Evolutionary conservation across 768 basidiomycete species (phyloP).

Genomic region (Fomitopsis serialis): DNA sequence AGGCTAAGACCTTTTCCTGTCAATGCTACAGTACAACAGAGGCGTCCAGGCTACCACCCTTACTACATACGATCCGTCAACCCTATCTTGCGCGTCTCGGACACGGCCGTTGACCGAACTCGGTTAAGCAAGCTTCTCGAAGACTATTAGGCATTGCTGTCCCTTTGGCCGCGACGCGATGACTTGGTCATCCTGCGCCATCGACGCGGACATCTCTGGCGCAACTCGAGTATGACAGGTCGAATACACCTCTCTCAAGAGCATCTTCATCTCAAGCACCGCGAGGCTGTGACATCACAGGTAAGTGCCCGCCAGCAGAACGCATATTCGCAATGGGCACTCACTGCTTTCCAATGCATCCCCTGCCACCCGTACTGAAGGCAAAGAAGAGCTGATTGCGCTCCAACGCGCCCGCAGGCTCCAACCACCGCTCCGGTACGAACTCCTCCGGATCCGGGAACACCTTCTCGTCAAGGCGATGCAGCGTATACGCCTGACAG

Average conservation of each 20-base stretch:
- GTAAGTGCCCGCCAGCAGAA: neutral
- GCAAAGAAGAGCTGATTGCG: conserved; percentile 94
- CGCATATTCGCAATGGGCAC: neutral
- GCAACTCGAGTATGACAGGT: conserved; percentile 11
- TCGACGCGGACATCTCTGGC: conserved; percentile 15
- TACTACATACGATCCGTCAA: too few relatives aligned
- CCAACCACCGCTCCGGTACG: conserved; percentile 89
- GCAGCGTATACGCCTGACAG: conserved; percentile 88
- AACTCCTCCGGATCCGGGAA: conserved; percentile 86
- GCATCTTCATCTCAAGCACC: conserved; percentile 19
- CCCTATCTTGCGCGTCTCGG: too few relatives aligned
- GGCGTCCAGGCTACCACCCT: too few relatives aligned
- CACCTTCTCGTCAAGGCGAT: conserved; percentile 62
- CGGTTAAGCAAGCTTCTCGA: conserved; percentile 13
- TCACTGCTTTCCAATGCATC: conserved; percentile 20
- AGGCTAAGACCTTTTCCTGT: too few relatives aligned
- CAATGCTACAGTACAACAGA: too few relatives aligned
- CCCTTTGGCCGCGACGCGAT: conserved; percentile 15
- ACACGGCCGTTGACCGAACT: too few relatives aligned
- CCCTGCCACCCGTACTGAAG: conserved; percentile 16
- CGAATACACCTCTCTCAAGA: conserved; percentile 15
- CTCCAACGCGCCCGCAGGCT: conserved; percentile 67
- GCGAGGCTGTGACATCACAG: conserved; percentile 12
- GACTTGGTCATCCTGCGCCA: conserved; percentile 17
- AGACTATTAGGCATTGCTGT: conserved; percentile 13